Percentiles rank a stretch among this genome's conserved stretches.
Conservation (phyloP, 352 stramenopile genomes). For the Globisporangium recalcitrans region DNA sequence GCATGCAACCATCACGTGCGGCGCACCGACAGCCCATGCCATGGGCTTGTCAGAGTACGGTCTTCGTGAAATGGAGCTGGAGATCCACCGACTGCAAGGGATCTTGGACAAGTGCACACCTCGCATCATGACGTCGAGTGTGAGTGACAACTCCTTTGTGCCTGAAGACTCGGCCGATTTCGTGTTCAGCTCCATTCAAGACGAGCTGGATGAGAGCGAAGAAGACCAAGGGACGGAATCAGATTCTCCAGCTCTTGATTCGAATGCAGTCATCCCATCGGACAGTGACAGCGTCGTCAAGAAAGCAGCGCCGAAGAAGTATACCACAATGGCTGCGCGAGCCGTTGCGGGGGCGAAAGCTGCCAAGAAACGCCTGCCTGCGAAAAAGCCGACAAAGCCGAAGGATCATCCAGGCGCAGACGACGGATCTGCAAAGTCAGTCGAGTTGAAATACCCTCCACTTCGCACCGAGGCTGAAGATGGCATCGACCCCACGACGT, state of each 20-base stretch:
- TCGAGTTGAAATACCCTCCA: slow-evolving; percentile 55
- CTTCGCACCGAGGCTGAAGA: slow-evolving; percentile 68
- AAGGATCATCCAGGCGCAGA: slow-evolving; percentile 43
- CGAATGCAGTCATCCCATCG: slow-evolving; percentile 12
- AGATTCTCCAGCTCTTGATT: slow-evolving; percentile 8
- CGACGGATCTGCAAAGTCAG: slow-evolving; percentile 15
- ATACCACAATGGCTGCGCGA: slow-evolving; percentile 50
- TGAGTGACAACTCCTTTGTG: slow-evolving; percentile 32
- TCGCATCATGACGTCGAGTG: slow-evolving; percentile 23
- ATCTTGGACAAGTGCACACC: slow-evolving; percentile 61
- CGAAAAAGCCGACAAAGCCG: slow-evolving; percentile 32
- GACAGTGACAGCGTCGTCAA: slow-evolving; percentile 18
- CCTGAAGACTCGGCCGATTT: slow-evolving; percentile 48
- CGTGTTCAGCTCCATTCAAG: slow-evolving; percentile 44
- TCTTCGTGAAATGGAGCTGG: slow-evolving; percentile 77
- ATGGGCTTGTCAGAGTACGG: slow-evolving; percentile 74
- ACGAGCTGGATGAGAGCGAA: slow-evolving; percentile 36
- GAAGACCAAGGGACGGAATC: slow-evolving; percentile 5
- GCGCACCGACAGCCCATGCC: slow-evolving; percentile 73
- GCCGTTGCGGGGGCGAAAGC: slow-evolving; percentile 54
- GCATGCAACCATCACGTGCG: slow-evolving; percentile 72
- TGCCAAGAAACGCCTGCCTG: slow-evolving; percentile 37
- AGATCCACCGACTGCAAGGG: slow-evolving; percentile 63
- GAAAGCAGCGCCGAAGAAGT: slow-evolving; percentile 33
- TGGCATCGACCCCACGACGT: slow-evolving; percentile 41